Percentiles rank a stretch among this genome's conserved stretches.
phyloP scores from a whole-genome alignment of 1,284 basidiomycete genomes.

The Pseudozyma tsukubaensis region DNA sequence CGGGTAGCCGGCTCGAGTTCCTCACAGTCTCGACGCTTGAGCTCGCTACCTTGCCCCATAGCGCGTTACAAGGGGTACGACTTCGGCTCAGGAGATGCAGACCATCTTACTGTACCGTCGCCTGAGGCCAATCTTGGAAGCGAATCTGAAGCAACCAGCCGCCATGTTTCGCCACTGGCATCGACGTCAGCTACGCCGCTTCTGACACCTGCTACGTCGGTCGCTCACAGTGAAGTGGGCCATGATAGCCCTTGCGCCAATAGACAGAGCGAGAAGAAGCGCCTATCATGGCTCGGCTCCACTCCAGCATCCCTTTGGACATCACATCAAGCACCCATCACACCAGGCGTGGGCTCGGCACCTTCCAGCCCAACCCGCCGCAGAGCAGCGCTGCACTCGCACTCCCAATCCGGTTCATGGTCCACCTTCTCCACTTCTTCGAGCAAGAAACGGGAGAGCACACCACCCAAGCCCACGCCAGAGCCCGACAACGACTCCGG shows the following conservation, averaged over 20 bases:
- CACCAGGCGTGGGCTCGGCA: constrained; percentile 6
- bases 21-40: constrained; percentile 43
- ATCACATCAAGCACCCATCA: background rate
- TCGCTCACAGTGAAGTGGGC: constrained; percentile 11
- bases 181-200: constrained; percentile 14
- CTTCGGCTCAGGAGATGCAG: background rate
- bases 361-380: constrained; percentile 7
- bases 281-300: constrained; percentile 26
- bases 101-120: background rate
- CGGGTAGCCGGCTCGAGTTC: constrained; percentile 35
- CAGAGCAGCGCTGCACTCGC: background rate
- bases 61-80: constrained; percentile 4
- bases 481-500: background rate
- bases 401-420: constrained; percentile 19
- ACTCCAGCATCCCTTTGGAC: constrained; percentile 23
- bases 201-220: constrained; percentile 23
- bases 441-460: background rate
- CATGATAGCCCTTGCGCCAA: background rate
- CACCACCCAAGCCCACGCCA: too few species aligned
- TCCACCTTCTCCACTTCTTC: background rate
- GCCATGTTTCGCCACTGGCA: constrained; percentile 18
- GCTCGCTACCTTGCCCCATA: constrained; percentile 17
- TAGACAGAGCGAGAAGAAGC: constrained; percentile 19
- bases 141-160: constrained; percentile 12
- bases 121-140: background rate